Conservation (phyloP, 441 rosid species). For the Dalechampia spathulata region DNA sequence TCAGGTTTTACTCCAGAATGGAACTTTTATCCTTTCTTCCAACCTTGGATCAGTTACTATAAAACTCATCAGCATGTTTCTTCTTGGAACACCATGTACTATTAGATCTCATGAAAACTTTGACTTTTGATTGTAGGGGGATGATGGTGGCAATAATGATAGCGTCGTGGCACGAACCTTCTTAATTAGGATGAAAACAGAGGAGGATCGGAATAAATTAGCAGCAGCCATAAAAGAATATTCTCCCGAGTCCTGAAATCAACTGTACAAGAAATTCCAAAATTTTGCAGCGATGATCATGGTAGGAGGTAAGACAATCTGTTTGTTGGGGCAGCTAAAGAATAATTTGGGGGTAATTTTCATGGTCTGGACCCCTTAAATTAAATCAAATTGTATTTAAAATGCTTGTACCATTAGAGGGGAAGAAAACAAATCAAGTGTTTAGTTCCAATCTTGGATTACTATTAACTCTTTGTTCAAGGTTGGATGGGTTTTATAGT, state of each 20-base stretch:
- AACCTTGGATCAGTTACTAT: neutral
- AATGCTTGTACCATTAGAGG: constrained; percentile 21
- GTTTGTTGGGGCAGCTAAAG: constrained; percentile 8
- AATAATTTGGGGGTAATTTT: constrained; percentile 15
- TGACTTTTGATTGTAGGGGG: constrained; percentile 44
- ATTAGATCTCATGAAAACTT: no score
- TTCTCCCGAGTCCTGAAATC: constrained; percentile 56
- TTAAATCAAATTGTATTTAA: constrained; percentile 17
- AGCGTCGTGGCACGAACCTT: constrained; percentile 59
- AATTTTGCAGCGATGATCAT: constrained; percentile 19
- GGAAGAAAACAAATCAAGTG: neutral
- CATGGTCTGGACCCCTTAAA: neutral
- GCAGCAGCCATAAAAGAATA: constrained; percentile 74
- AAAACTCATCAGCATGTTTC: no score
- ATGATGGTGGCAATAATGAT: constrained; percentile 39
- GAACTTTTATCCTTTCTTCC: neutral
- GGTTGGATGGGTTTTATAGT: no score
- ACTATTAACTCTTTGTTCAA: neutral
- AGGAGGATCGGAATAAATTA: constrained; percentile 67
- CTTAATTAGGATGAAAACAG: constrained; percentile 65
- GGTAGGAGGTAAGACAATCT: constrained; percentile 5
- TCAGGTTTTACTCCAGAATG: neutral
- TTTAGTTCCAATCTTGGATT: neutral
- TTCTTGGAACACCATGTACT: no score
- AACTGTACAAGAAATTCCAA: neutral